Evolutionary conservation across 805 yeast species (phyloP).

Genomic region (Myxozyma neotropica): DNA sequence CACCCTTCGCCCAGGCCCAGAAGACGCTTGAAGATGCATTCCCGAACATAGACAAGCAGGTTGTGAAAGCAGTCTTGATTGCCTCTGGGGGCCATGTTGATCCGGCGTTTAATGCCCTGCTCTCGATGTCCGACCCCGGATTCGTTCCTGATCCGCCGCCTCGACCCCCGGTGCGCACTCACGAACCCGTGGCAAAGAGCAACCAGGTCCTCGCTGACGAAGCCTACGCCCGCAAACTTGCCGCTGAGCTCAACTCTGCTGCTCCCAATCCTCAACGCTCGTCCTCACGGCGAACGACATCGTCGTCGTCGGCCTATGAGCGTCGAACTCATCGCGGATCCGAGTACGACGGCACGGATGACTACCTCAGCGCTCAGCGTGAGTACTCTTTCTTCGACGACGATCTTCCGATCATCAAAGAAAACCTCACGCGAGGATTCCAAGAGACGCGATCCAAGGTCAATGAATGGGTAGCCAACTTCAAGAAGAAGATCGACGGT

Average conservation of each 20-base stretch:
- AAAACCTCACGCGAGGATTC: constrained; percentile 69
- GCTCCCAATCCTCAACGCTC: neutral
- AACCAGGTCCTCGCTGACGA: constrained; percentile 74
- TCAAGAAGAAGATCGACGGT: constrained; percentile 57
- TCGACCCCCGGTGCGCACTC: constrained; percentile 31
- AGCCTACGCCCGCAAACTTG: constrained; percentile 75
- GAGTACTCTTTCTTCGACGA: constrained; percentile 43
- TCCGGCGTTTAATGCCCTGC: constrained; percentile 84
- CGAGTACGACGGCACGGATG: constrained; percentile 13
- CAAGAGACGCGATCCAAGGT: constrained; percentile 79
- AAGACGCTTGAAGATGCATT: constrained; percentile 80
- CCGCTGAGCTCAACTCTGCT: constrained; percentile 40
- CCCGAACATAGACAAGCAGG: constrained; percentile 71
- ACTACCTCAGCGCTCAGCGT: constrained; percentile 8
- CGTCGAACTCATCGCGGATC: constrained; percentile 17
- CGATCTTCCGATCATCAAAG: constrained; percentile 57
- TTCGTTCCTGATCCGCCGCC: constrained; percentile 33
- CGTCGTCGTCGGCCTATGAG: constrained; percentile 17
- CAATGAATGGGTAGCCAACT: constrained; percentile 74
- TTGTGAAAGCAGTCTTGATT: constrained; percentile 75
- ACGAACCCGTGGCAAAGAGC: constrained; percentile 30
- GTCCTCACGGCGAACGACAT: constrained; percentile 1
- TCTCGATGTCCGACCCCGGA: constrained; percentile 64
- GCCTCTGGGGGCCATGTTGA: constrained; percentile 83
- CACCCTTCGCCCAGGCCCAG: constrained; percentile 58